Conservation (phyloP, 768 basidiomycete genomes). For the Trametes elegans region DNA sequence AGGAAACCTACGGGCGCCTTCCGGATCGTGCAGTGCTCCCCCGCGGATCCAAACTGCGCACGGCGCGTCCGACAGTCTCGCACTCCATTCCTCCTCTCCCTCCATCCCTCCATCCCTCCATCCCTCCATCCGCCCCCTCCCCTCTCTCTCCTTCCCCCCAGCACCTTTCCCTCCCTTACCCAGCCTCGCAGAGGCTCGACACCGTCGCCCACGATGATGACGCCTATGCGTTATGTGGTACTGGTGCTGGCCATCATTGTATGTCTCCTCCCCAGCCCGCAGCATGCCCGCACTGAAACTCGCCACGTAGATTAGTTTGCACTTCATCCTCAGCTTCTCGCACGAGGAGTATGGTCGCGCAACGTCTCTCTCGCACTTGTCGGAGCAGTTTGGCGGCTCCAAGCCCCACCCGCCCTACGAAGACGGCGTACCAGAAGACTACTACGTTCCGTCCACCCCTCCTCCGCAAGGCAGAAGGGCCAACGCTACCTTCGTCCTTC, state of each 20-base stretch:
- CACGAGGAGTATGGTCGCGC: conserved; percentile 47
- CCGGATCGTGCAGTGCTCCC: too few relatives aligned
- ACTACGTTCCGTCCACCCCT: conserved; percentile 18
- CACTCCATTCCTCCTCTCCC: not conserved
- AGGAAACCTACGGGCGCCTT: too few relatives aligned
- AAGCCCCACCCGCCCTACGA: conserved; percentile 46
- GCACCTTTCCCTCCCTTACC: not conserved
- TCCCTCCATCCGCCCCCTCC: not conserved
- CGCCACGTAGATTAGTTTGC: conserved; percentile 46
- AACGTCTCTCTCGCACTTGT: conserved; percentile 42
- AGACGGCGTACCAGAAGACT: conserved; percentile 48
- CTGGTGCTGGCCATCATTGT: conserved; percentile 37
- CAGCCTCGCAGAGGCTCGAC: conserved; percentile 10
- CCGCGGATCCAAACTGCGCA: too few relatives aligned
- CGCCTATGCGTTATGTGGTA: conserved; percentile 57
- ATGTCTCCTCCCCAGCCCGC: conserved; percentile 6
- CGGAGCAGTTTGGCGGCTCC: conserved; percentile 25
- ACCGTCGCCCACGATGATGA: conserved; percentile 44
- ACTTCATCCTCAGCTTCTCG: conserved; percentile 52
- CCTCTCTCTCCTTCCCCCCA: not conserved
- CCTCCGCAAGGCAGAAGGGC: conserved; percentile 36
- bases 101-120: not conserved
- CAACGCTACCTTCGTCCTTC: conserved; percentile 56
- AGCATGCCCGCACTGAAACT: not conserved
- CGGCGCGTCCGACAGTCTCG: not conserved